Evolutionary conservation across 2,329 filamentous ascomycete species (phyloP), one percentile per base, ranked within the genome.

Genomic region (Talaromyces islandicus): DNA sequence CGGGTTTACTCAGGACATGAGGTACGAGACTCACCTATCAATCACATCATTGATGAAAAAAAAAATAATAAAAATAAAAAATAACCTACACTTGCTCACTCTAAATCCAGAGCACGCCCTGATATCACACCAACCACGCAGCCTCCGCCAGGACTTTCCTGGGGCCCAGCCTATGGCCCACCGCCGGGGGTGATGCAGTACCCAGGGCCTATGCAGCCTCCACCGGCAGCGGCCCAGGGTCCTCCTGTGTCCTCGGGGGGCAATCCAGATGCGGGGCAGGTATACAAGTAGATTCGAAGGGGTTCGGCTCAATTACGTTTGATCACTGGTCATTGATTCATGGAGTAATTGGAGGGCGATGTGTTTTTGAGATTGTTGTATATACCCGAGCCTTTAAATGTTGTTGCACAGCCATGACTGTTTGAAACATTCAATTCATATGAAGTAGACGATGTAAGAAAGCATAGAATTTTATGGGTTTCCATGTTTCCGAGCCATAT

Each of bases 81-180:
- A n/a, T n/a, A n/a, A n/a, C n/a, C n/a, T 6, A 4, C 12, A 35
- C 32, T 35, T 14, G 14, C 32, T 35, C 32, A 14, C n/a, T 21
- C n/a, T 24, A 7, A 50, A 54, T 12, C 10, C 54, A 75, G 73
- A 48, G 70, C 71, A 54, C 72, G 73, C 2, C 72, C 72, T 41
- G 73, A 75, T 59, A 74, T 75, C 30, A 75, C 69, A 2, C 73
- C 73, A 11, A 66, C 71, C 1, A 75, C 73, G 19, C 60, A 71
- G 32, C 72, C 73, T 21, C 73, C 72, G 4, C 64, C 65, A 27
- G 66, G 67, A 3, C 64, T 67, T 59, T 62, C 65, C 54, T 66
- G 66, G 59, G 71, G 68, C 17, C 69, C 68, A 7, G 63, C 58
- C 1, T 54, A 61, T 55, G 59, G 48, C 9, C 50, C 50, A 21